phyloP scores from a whole-genome alignment of 768 basidiomycete genomes.

The Leccinum longicurvipes region DNA sequence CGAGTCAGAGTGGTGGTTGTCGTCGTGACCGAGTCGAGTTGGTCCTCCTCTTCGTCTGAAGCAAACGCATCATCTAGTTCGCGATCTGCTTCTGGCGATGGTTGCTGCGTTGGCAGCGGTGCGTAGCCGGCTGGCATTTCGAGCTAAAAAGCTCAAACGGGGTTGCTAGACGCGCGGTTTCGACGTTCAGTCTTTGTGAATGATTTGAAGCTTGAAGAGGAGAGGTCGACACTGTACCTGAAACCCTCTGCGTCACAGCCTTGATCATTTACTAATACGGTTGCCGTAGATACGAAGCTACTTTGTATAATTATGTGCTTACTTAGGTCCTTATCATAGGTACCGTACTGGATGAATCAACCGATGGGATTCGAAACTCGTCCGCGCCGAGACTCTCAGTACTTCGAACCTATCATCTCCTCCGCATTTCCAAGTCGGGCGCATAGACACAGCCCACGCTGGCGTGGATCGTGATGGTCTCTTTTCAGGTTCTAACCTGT shows the following conservation, averaged over 20 bases:
- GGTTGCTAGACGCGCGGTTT: background rate
- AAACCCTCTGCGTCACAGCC: background rate
- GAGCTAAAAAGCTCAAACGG: background rate
- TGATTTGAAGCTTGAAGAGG: background rate
- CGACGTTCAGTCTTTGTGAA: background rate
- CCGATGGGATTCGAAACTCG: no score
- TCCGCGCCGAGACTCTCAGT: no score
- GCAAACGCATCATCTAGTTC: slow-evolving; percentile 81
- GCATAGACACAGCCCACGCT: no score
- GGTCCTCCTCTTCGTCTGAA: slow-evolving; percentile 46
- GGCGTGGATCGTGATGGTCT: no score
- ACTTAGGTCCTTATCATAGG: no score
- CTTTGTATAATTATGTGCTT: no score
- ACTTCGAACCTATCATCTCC: no score
- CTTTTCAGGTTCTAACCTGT: no score
- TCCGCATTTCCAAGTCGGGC: no score
- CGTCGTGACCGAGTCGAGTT: slow-evolving; percentile 18
- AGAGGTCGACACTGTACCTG: background rate
- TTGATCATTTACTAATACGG: no score
- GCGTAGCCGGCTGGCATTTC: slow-evolving; percentile 52
- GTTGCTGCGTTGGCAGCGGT: slow-evolving; percentile 46
- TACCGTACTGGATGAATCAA: no score
- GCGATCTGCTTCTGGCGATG: slow-evolving; percentile 43
- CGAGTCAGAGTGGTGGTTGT: slow-evolving; percentile 23
- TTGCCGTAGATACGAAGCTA: no score